Evolutionary conservation across 805 yeast genomes (phyloP).

Genomic region (Millerago galiae): DNA sequence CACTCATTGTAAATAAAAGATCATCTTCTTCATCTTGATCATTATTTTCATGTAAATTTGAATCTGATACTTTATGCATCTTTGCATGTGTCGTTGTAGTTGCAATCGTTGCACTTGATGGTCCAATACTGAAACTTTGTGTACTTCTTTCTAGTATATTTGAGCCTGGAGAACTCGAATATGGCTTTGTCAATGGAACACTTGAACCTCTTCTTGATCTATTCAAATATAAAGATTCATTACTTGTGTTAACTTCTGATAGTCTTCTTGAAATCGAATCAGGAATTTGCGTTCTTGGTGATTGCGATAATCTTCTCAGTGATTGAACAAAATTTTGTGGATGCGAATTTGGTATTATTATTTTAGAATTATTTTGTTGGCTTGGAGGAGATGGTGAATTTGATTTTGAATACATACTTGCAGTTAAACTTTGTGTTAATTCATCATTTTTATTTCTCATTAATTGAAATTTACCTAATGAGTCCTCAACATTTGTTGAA

Average conservation of each 20-base stretch:
- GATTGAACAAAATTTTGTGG: constrained; percentile 4
- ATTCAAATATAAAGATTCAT: constrained; percentile 15
- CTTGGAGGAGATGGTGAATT: constrained; percentile 4
- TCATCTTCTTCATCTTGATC: constrained; percentile 57
- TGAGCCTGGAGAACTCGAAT: constrained; percentile 19
- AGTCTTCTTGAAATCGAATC: constrained; percentile 27
- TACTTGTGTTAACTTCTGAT: constrained; percentile 21
- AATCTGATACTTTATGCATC: constrained; percentile 18
- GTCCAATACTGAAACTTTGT: constrained; percentile 21
- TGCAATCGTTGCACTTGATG: constrained; percentile 27
- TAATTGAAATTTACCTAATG: constrained; percentile 44
- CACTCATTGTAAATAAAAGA: constrained; percentile 66
- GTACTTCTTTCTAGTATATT: constrained; percentile 6
- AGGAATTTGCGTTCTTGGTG: constrained; percentile 27
- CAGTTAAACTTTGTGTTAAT: constrained; percentile 47
- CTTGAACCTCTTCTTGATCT: constrained; percentile 5
- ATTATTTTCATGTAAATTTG: constrained; percentile 11
- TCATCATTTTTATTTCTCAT: constrained; percentile 48
- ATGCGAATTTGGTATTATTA: not conserved
- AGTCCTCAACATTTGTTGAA: constrained; percentile 34
- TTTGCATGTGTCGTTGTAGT: constrained; percentile 26
- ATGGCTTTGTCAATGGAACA: constrained; percentile 11
- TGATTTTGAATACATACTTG: constrained; percentile 35
- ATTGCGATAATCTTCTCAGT: constrained; percentile 22
- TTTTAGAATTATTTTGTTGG: not conserved